Evolutionary conservation across 805 yeast genomes (phyloP), one percentile per base, ranked within the genome.

Genomic region (Nakazawaea ambrosiae): DNA sequence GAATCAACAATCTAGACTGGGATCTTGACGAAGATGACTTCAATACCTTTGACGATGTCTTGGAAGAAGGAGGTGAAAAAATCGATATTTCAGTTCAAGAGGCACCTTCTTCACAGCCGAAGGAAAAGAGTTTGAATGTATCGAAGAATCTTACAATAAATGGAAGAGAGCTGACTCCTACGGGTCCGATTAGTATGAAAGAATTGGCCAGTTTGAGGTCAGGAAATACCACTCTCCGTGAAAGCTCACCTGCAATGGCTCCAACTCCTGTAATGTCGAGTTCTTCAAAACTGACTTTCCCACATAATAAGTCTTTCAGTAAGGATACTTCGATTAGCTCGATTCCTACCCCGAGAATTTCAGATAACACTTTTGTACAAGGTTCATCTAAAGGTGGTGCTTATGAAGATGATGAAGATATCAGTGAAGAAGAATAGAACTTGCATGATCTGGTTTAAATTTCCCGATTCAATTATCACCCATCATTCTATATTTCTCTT

Each of bases 141-240:
- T 7, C 25, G 27, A 23, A 4, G 18, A 18, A 8, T 11, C 28
- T 27, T 28, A 8, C 20, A 14, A 31, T 15, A 14, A 18, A 20
- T 10, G 17, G 27, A 6, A 26, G 38, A 11, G 40, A 36, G 16
- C 10, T 17, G 22, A 36, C 40, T 16, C 36, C 36, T 14, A 14
- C 41, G n/a, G 41, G 41, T 4, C 42, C 42, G 6, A 39, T 34
- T 6, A 39, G 42, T 31, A 39, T 39, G 42, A 39, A 34, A 17
- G 42, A 39, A 20, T 31, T 34, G 22, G 38, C 37, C 20, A 39
- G 24, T 23, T 12, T 31, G 16, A 30, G 39, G 23, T n/a, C 34
- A 18, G 29, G 25, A n/a, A 20, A 8, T 10, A 10, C 7, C 7
- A 12, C 27, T 27, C 7, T 15, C 4, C 14, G 22, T 17, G 31